Conservation (phyloP, 495 filamentous ascomycete genomes). For the Penicillium subrubescens region DNA sequence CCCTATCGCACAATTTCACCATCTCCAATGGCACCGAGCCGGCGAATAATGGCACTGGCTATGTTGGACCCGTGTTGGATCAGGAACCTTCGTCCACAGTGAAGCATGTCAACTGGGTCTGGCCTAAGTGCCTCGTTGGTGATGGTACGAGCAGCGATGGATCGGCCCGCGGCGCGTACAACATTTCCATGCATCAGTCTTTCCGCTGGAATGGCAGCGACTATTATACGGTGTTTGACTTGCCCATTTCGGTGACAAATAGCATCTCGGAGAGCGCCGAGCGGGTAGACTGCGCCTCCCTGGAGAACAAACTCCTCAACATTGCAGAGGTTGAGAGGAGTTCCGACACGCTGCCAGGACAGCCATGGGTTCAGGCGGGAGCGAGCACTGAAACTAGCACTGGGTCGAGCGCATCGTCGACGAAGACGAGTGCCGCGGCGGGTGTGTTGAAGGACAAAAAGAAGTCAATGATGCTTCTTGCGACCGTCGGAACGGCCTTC, state of each 20-base stretch:
- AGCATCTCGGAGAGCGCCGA: slow-evolving; percentile 42
- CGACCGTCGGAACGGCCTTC: slow-evolving; percentile 10
- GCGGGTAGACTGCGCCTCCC: slow-evolving; percentile 18
- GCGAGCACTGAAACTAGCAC: slow-evolving; percentile 13
- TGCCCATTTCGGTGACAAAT: slow-evolving; percentile 69
- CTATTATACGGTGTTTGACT: slow-evolving; percentile 68
- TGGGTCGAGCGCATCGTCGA: slow-evolving; percentile 4
- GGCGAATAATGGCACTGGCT: slow-evolving; percentile 46
- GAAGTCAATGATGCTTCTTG: slow-evolving; percentile 7
- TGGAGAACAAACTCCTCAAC: slow-evolving; percentile 24
- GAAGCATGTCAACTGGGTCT: slow-evolving; percentile 69
- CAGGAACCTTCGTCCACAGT: slow-evolving; percentile 65
- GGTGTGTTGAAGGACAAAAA: not conserved
- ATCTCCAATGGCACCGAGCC: slow-evolving; percentile 63
- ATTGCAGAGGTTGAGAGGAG: slow-evolving; percentile 17
- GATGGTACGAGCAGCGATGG: slow-evolving; percentile 17
- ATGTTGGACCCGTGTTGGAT: slow-evolving; percentile 60
- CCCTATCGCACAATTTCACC: slow-evolving; percentile 64
- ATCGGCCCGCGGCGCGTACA: slow-evolving; percentile 42
- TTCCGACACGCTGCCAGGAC: slow-evolving; percentile 22
- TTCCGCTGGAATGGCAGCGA: slow-evolving; percentile 63
- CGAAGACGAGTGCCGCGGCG: slow-evolving; percentile 2
- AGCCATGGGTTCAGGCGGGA: slow-evolving; percentile 22
- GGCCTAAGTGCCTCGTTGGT: slow-evolving; percentile 66
- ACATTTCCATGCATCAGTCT: slow-evolving; percentile 69